These are phyloP conservation scores for Colletotrichum chrysophilum DNA, from an alignment of 2,329 filamentous ascomycete genomes.

Conservation along the genomic window DNA sequence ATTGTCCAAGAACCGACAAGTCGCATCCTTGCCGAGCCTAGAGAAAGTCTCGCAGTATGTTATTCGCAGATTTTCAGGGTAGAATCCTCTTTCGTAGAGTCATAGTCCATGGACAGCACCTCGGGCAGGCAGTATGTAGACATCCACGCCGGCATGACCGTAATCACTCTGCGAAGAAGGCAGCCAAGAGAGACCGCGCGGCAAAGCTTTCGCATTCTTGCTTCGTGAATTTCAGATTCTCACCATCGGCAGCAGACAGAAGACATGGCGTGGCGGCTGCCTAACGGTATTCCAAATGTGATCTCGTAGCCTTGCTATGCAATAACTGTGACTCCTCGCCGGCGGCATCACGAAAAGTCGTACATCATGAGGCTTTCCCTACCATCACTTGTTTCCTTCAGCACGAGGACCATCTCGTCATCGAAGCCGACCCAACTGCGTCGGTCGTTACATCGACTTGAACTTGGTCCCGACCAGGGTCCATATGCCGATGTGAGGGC, in stretches of 20 bases:
- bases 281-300: not conserved
- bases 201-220: no score
- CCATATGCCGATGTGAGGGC: not conserved
- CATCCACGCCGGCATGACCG: not conserved
- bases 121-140: not conserved
- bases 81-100: not conserved
- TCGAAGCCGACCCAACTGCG: conserved; percentile 84
- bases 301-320: not conserved
- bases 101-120: not conserved
- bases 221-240: not conserved
- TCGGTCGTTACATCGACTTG: conserved; percentile 47
- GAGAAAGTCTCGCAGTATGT: not conserved
- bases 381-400: conserved; percentile 73
- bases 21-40: not conserved
- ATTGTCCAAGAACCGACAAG: not conserved
- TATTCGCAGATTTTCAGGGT: not conserved
- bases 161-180: not conserved
- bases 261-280: not conserved
- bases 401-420: conserved; percentile 87
- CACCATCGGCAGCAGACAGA: not conserved
- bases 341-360: conserved; percentile 73
- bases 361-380: conserved; percentile 81
- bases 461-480: not conserved
- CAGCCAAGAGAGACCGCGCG: not conserved
- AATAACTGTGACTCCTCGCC: not conserved